Evolutionary conservation across 129 eudicot genomes (phyloP).

Genomic region (Flaveria bidentis): DNA sequence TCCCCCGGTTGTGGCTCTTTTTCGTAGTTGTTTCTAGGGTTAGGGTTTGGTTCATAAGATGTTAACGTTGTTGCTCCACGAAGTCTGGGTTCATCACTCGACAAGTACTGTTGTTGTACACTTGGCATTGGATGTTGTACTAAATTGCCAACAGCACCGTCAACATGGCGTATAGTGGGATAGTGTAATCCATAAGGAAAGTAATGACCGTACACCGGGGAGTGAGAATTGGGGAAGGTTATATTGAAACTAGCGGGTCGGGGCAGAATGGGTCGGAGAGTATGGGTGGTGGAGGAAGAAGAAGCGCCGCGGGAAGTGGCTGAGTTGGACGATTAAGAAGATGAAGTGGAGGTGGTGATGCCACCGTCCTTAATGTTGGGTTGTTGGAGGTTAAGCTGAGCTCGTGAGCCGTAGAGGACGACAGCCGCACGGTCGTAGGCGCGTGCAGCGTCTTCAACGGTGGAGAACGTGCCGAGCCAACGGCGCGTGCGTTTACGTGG

Average conservation of each 20-base stretch:
- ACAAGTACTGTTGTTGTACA: constrained; percentile 20
- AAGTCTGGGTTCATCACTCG: constrained; percentile 17
- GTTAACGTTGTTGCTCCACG: background rate
- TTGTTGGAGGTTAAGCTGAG: constrained; percentile 69
- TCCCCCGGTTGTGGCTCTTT: too few species aligned
- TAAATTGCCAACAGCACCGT: too few species aligned
- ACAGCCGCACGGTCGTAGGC: constrained; percentile 68
- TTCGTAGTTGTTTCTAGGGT: constrained; percentile 24
- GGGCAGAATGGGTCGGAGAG: constrained; percentile 66
- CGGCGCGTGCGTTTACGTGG: constrained; percentile 37
- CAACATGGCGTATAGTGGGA: constrained; percentile 22
- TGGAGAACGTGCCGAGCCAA: constrained; percentile 38
- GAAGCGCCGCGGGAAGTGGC: background rate
- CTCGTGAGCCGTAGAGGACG: constrained; percentile 59
- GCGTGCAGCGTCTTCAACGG: constrained; percentile 38
- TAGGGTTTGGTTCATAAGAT: constrained; percentile 26
- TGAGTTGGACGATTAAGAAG: constrained; percentile 8
- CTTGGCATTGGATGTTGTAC: constrained; percentile 29
- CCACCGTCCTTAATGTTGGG: constrained; percentile 18
- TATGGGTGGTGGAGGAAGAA: constrained; percentile 36
- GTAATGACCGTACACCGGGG: constrained; percentile 24
- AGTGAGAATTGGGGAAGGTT: background rate
- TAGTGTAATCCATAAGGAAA: constrained; percentile 41
- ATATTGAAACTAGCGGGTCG: constrained; percentile 52
- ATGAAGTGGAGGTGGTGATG: constrained; percentile 11